These are phyloP conservation scores for Babesia sp. DNA, from an alignment of 169 alveolate species.

Conservation along the genomic window DNA sequence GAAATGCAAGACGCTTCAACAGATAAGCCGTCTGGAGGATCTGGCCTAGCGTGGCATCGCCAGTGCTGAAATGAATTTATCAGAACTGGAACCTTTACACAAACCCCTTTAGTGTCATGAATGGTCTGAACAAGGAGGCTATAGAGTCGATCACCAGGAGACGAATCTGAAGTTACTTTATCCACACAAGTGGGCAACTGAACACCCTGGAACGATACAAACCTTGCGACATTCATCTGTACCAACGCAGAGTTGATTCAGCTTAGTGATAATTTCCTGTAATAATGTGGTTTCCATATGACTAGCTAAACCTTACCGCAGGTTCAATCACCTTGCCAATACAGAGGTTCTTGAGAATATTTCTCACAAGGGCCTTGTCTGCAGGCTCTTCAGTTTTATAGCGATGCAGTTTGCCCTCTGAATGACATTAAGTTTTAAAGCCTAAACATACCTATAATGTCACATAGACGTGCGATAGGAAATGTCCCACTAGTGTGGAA, in stretches of 20 bases:
- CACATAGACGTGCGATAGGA: constrained; percentile 51
- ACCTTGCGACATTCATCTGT: constrained; percentile 1
- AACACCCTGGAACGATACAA: not conserved
- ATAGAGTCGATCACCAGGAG: constrained; percentile 58
- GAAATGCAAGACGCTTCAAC: constrained; percentile 44
- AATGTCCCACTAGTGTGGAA: constrained; percentile 58
- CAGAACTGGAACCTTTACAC: not conserved
- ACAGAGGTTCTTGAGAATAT: constrained; percentile 17
- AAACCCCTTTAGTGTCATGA: constrained; percentile 24
- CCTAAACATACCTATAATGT: constrained; percentile 35
- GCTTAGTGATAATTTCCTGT: constrained; percentile 4
- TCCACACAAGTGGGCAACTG: not conserved
- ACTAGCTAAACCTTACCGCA: constrained; percentile 10
- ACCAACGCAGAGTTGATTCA: not conserved
- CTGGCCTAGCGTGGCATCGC: not conserved
- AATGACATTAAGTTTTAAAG: not conserved
- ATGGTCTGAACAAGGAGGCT: constrained; percentile 37
- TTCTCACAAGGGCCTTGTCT: not conserved
- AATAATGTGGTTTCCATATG: not conserved
- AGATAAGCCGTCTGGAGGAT: constrained; percentile 26
- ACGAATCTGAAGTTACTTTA: constrained; percentile 24
- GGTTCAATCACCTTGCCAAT: constrained; percentile 40
- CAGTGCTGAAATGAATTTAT: constrained; percentile 4
- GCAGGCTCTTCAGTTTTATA: not conserved
- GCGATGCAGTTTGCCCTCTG: constrained; percentile 6